A percentile compares a stretch with the other conserved stretches of the same genome.
These are phyloP conservation scores for Hygrocybe coccinea DNA, from an alignment of 768 basidiomycete genomes.

Conservation along the genomic window DNA sequence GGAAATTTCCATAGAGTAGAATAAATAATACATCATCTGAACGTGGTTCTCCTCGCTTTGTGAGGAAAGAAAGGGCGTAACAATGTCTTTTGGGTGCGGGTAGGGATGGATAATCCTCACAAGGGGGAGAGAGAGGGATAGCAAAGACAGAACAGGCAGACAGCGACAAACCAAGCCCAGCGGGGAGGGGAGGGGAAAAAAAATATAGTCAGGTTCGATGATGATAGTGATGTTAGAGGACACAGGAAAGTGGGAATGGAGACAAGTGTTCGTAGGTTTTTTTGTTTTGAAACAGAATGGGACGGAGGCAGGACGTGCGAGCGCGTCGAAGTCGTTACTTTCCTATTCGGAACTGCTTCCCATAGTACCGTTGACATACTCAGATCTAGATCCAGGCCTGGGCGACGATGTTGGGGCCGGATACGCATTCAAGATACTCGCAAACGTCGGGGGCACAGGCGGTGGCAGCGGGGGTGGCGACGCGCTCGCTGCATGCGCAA, in stretches of 20 bases:
- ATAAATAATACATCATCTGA: too few species aligned
- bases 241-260: background rate
- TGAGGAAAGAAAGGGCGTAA: too few species aligned
- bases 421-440: conserved; percentile 70
- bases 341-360: background rate
- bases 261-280: background rate
- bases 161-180: background rate
- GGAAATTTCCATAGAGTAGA: too few species aligned
- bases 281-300: background rate
- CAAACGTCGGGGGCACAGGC: conserved; percentile 51
- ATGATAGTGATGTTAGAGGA: background rate
- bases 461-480: conserved; percentile 21
- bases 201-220: too few species aligned
- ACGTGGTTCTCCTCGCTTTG: too few species aligned
- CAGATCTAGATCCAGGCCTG: background rate
- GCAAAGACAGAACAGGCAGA: background rate
- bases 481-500: background rate
- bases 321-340: background rate
- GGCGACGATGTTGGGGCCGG: conserved; percentile 21
- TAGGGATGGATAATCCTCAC: too few species aligned
- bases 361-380: background rate
- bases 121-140: background rate
- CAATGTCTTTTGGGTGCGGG: too few species aligned
- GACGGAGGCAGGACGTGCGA: too few species aligned
- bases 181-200: too few species aligned